A percentile compares a stretch with the other conserved stretches of the same genome.
Conservation (phyloP, 2,329 filamentous ascomycete species). For the Fusarium cicatricum region DNA sequence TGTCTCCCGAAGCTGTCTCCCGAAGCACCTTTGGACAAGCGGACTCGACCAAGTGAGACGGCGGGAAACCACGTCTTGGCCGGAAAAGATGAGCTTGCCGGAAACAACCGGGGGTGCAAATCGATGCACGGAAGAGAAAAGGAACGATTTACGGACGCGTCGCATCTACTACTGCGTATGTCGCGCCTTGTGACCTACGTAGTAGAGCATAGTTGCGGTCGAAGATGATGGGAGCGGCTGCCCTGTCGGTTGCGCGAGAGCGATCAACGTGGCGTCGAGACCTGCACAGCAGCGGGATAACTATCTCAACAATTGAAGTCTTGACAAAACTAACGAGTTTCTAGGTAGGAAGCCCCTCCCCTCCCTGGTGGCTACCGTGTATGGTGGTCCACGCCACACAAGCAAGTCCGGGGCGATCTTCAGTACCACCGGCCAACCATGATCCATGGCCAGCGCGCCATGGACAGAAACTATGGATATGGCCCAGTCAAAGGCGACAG, state of each 20-base stretch:
- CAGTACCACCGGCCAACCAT: conserved; percentile 35
- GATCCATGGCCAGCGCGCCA: conserved; percentile 20
- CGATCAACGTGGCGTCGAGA: conserved; percentile 32
- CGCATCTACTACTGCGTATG: too few species aligned
- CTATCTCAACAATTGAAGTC: conserved; percentile 26
- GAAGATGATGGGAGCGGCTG: conserved; percentile 12
- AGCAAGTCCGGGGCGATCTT: conserved; percentile 40
- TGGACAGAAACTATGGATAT: conserved; percentile 25
- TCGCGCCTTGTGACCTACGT: conserved; percentile 6
- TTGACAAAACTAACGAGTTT: conserved; percentile 21
- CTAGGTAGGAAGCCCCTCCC: conserved; percentile 9
- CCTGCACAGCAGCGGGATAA: conserved; percentile 25
- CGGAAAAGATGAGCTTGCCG: background rate
- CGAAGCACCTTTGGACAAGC: background rate
- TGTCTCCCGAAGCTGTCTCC: too few species aligned
- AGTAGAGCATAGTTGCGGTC: conserved; percentile 13
- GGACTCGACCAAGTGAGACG: background rate
- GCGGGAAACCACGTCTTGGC: background rate
- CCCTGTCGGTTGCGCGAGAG: conserved; percentile 17
- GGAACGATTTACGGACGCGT: conserved; percentile 1
- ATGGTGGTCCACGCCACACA: conserved; percentile 39
- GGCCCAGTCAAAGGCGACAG: conserved; percentile 29
- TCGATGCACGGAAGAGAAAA: background rate
- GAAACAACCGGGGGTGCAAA: conserved; percentile 4
- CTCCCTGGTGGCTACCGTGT: conserved; percentile 33